These are phyloP conservation scores for Aspergillus sp. DNA, from an alignment of 2,329 filamentous ascomycete species.

Conservation along the genomic window DNA sequence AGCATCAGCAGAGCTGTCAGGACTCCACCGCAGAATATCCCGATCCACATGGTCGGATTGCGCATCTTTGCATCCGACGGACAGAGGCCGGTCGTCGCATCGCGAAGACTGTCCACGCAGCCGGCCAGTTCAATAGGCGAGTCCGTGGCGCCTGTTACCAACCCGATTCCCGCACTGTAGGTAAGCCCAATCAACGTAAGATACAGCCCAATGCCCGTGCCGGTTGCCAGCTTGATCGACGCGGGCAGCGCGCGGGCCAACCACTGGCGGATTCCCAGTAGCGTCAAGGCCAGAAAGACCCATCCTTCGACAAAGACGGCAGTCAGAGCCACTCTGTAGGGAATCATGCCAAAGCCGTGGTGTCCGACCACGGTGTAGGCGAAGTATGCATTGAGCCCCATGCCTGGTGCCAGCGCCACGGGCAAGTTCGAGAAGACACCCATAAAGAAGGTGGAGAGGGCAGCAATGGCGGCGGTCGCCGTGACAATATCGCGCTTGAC, in stretches of 20 bases:
- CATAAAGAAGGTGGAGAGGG: constrained; percentile 79
- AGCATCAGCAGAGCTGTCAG: constrained; percentile 79
- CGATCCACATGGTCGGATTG: constrained; percentile 80
- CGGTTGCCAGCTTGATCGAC: constrained; percentile 83
- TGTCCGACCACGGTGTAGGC: constrained; percentile 77
- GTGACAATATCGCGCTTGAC: constrained; percentile 80
- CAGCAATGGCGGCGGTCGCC: constrained; percentile 79
- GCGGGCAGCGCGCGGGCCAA: constrained; percentile 78
- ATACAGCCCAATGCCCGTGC: constrained; percentile 83
- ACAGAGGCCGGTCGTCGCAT: constrained; percentile 56
- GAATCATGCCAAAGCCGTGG: constrained; percentile 71
- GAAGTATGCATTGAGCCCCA: constrained; percentile 87
- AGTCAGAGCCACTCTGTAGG: constrained; percentile 75
- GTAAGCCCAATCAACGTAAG: constrained; percentile 66
- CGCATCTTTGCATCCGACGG: constrained; percentile 72
- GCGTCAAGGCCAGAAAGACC: constrained; percentile 76
- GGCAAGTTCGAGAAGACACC: constrained; percentile 80
- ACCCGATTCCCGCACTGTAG: constrained; percentile 79
- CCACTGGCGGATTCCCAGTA: constrained; percentile 84
- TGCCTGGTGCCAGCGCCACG: constrained; percentile 70
- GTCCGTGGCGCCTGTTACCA: constrained; percentile 66
- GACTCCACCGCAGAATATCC: constrained; percentile 82
- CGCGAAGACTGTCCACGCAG: constrained; percentile 58
- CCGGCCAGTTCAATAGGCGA: constrained; percentile 77
- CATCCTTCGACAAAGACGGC: constrained; percentile 88